Evolutionary conservation across 2,329 filamentous ascomycete genomes (phyloP), one percentile per base, ranked within the genome.

Genomic region (Pseudogymnoascus sp.): DNA sequence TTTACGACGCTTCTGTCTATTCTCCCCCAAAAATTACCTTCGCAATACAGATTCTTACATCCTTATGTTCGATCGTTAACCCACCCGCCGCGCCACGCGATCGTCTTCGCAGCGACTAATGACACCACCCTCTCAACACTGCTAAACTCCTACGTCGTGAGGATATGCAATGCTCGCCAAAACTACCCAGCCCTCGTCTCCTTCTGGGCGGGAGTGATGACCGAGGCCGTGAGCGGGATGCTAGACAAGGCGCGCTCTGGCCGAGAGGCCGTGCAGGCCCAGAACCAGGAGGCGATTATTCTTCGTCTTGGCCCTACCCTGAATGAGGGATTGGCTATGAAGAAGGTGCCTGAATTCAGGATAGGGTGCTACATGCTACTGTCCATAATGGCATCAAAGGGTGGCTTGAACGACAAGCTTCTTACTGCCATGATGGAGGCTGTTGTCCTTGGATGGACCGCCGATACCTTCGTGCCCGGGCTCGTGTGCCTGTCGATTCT

Each of bases 281-380:
- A 94, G 70, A 89, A 91, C 68, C 87, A 92, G 67, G 89, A 96
- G 71, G 86, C 88, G 69, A 74, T 89, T 12, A 78, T 97, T 12
- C 77, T 95, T 21, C 85, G 77, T 69, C 85, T 82, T 71, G 80
- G 80, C 74, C 92, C 78, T 68, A 76, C 92, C 2, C 80, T 99
- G 33, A 89, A 90, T 64, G 87, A 90, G 65, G 90, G 88, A 1
- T 80, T 97, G 64, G 81, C 87, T 7, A 82, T 93, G 77, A 86
- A 86, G 69, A 86, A 88, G 64, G 86, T 87, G 0, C 84, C 91
- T 0, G 90, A 93, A 65, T 78, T 96, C 42, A 89, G 92, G 66
- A 83, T 95, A 64, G 92, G 89, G 13, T 92, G 89, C 62, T 97
- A 96, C 73, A 96, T 97, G 88, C 86, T 96, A 18, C 82, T 92